These are phyloP conservation scores for Bathelium albidoporum DNA, from an alignment of 495 filamentous ascomycete genomes.

Conservation along the genomic window DNA sequence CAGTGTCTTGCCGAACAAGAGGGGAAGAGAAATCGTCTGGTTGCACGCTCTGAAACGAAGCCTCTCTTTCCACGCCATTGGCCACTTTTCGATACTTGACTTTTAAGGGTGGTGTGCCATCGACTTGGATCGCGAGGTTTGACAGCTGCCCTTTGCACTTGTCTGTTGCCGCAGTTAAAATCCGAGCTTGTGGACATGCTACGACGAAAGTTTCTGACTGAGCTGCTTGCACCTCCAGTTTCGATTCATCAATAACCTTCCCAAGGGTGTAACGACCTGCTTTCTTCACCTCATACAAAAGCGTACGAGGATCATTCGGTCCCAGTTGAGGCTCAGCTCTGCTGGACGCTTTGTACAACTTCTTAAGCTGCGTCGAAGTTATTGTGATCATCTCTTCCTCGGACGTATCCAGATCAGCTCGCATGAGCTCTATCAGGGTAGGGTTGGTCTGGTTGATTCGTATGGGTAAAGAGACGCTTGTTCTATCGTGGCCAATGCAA, in stretches of 20 bases:
- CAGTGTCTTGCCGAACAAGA: constrained; percentile 43
- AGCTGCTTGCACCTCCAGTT: constrained; percentile 75
- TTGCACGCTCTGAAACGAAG: constrained; percentile 82
- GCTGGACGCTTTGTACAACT: constrained; percentile 51
- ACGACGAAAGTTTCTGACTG: constrained; percentile 70
- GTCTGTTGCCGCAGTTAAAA: constrained; percentile 52
- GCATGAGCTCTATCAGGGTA: constrained; percentile 70
- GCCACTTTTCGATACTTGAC: constrained; percentile 81
- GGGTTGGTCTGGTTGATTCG: constrained; percentile 88
- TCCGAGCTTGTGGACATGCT: constrained; percentile 64
- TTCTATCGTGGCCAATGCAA: constrained; percentile 58
- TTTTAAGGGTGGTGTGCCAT: constrained; percentile 83
- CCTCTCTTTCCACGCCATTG: constrained; percentile 61
- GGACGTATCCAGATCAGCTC: constrained; percentile 71
- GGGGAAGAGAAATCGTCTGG: constrained; percentile 78
- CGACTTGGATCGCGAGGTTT: constrained; percentile 66
- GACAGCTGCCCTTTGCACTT: constrained; percentile 81
- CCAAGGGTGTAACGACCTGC: constrained; percentile 76
- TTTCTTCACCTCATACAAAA: constrained; percentile 62
- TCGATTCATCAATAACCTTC: constrained; percentile 81
- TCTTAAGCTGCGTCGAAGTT: constrained; percentile 56
- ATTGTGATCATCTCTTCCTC: constrained; percentile 69
- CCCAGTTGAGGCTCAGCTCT: constrained; percentile 39
- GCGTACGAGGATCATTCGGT: constrained; percentile 22
- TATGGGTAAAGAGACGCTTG: constrained; percentile 62